Evolutionary conservation across 768 basidiomycete genomes (phyloP).

Genomic region (Ephemerocybe angulata): DNA sequence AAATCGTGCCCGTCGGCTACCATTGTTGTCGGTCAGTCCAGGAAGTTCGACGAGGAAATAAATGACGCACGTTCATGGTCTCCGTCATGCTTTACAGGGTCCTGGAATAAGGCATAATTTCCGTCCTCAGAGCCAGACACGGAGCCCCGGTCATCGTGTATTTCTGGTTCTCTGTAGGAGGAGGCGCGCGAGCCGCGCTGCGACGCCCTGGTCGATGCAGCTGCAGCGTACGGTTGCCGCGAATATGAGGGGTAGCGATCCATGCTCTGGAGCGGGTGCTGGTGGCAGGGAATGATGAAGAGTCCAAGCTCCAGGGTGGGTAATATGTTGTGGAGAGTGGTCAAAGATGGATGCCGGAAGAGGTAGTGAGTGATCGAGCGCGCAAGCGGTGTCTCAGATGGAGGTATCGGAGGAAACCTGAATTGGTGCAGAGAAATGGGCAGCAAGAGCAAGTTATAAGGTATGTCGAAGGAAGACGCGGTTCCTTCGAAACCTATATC

Average conservation of each 20-base stretch:
- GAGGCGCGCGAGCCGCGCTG: not conserved
- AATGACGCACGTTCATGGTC: slow-evolving; percentile 43
- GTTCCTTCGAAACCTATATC: slow-evolving; percentile 5
- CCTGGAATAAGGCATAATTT: slow-evolving; percentile 32
- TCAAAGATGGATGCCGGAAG: not conserved
- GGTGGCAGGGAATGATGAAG: not conserved
- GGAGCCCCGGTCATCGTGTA: slow-evolving; percentile 46
- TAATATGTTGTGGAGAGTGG: not conserved
- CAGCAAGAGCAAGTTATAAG: slow-evolving; percentile 18
- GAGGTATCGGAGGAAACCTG: slow-evolving; percentile 4
- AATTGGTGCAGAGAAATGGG: slow-evolving; percentile 2
- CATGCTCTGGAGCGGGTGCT: not conserved
- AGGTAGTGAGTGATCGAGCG: slow-evolving; percentile 8
- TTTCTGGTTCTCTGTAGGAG: not conserved
- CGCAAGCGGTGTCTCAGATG: slow-evolving; percentile 9
- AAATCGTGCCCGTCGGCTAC: slow-evolving; percentile 31
- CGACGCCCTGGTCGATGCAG: not conserved
- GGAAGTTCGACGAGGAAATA: slow-evolving; percentile 8
- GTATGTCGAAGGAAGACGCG: not conserved
- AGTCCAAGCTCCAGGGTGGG: not conserved
- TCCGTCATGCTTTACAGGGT: slow-evolving; percentile 36
- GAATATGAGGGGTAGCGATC: slow-evolving; percentile 1
- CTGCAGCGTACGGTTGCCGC: slow-evolving; percentile 3
- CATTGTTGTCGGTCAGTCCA: slow-evolving; percentile 6
- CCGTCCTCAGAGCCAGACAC: slow-evolving; percentile 59